Evolutionary conservation across 768 basidiomycete species (phyloP), one percentile per base, ranked within the genome.

Genomic region (Mycena chlorophos): DNA sequence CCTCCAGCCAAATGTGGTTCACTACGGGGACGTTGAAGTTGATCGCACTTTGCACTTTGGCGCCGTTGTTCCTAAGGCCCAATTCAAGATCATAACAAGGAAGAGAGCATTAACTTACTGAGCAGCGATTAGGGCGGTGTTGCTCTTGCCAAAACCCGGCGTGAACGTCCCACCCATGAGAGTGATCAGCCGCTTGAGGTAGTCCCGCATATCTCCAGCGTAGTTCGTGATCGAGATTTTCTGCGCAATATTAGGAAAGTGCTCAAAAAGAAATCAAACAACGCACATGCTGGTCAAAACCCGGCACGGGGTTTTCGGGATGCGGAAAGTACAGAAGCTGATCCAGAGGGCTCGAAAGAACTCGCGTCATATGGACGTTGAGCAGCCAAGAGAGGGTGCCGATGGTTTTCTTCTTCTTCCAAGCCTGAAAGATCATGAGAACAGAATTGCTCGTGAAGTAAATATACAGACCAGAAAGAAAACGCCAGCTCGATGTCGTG

Each of bases 1-100:
- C 92, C 65, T 97, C 94, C 4, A 97, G 78, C 92, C 93, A 97
- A 0, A 80, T 79, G 63, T 98, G 94, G 63, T 94, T 95, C 16
- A 95, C 88, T 55, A 94, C 77, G 0, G 91, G 87, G 58, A 95
- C 88, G 1, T 82, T 83, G 94, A 93, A 96, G 0, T 82, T 74
- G 12, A 75, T 74, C 0, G 94, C 91, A 62, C 88, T 89, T 4
- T 72, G 72, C 0, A 88, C 86, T 71, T 97, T 97, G 0, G 71
- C 74, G 20, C 80, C 78, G 5, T 69, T 68, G 19, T 69, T 65
- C 42, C 80, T 81, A 58, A 5, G 28, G 10, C 46, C 51, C 30
- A 59, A 62, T 5, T 50, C 4, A 51, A 14, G 39, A 12, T 42
- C 14, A 42, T 12, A 34, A 8, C 31, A 34, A 34, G 31, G 20